phyloP scores from a whole-genome alignment of 2,329 filamentous ascomycete species.

The Aspergillus sp. region DNA sequence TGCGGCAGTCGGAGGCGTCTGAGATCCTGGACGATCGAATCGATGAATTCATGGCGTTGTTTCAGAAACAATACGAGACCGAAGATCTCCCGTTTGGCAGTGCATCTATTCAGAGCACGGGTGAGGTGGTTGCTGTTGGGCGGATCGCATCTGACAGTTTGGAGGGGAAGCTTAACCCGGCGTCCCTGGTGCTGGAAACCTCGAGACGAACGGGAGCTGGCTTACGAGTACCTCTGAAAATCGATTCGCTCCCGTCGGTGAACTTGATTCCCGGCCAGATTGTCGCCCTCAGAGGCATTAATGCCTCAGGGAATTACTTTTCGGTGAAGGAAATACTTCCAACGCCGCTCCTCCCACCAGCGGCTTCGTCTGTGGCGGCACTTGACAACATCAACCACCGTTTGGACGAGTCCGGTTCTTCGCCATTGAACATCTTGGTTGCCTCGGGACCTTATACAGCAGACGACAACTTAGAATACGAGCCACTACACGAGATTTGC shows the following conservation, averaged over 20 bases:
- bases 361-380: constrained; percentile 66
- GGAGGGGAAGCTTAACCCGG: constrained; percentile 83
- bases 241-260: constrained; percentile 67
- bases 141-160: constrained; percentile 81
- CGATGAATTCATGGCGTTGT: constrained; percentile 76
- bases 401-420: constrained; percentile 63
- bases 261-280: constrained; percentile 95
- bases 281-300: constrained; percentile 81
- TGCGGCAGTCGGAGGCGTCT: constrained; percentile 90
- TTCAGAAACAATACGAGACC: constrained; percentile 72
- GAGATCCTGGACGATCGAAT: constrained; percentile 94
- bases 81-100: constrained; percentile 83
- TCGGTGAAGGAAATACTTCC: constrained; percentile 73
- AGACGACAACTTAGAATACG: constrained; percentile 88
- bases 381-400: constrained; percentile 69
- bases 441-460: constrained; percentile 88
- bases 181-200: constrained; percentile 84
- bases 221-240: constrained; percentile 73
- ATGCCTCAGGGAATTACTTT: constrained; percentile 82
- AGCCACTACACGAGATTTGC: constrained; percentile 80
- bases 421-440: constrained; percentile 73
- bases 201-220: constrained; percentile 82
- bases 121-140: constrained; percentile 84
- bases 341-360: constrained; percentile 70
- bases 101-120: constrained; percentile 78